A percentile compares a stretch with the other conserved stretches of the same genome.
These are phyloP conservation scores for Moricandia moricandioides DNA, from an alignment of 345 rosid genomes.

Conservation along the genomic window DNA sequence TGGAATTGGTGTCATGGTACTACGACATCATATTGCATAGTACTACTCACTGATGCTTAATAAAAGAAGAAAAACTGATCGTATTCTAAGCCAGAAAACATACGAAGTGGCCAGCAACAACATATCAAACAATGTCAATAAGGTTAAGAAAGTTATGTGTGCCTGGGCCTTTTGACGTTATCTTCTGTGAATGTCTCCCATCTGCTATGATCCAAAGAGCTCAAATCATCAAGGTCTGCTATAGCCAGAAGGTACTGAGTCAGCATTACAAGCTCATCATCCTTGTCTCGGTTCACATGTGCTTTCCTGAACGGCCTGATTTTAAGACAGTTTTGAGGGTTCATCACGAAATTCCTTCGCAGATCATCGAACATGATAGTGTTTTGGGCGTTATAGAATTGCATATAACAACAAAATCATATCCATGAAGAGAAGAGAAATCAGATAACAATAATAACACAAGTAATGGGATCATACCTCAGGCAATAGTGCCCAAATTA, in stretches of 20 bases:
- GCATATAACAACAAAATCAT: conserved; percentile 22
- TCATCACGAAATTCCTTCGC: conserved; percentile 85
- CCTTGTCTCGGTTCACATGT: conserved; percentile 75
- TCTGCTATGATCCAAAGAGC: conserved; percentile 61
- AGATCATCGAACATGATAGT: conserved; percentile 97
- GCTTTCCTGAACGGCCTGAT: conserved; percentile 86
- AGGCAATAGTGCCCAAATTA: conserved; percentile 86
- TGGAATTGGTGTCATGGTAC: not conserved
- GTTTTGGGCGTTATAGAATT: conserved; percentile 73
- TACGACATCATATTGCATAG: not conserved
- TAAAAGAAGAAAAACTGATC: not conserved
- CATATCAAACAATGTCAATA: conserved; percentile 5
- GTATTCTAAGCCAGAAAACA: not conserved
- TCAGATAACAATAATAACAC: not conserved
- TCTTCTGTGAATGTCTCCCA: conserved; percentile 74
- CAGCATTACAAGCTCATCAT: conserved; percentile 82
- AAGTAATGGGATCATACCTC: conserved; percentile 46
- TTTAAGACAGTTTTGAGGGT: conserved; percentile 78
- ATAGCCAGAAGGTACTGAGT: conserved; percentile 80
- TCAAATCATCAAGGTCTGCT: conserved; percentile 74
- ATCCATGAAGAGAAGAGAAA: not conserved
- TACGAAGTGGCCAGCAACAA: not conserved
- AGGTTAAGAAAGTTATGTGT: conserved; percentile 23
- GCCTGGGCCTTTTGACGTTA: conserved; percentile 66
- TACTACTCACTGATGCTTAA: not conserved